These are phyloP conservation scores for Diaporthe amygdali DNA, from an alignment of 2,329 filamentous ascomycete genomes.

Conservation along the genomic window DNA sequence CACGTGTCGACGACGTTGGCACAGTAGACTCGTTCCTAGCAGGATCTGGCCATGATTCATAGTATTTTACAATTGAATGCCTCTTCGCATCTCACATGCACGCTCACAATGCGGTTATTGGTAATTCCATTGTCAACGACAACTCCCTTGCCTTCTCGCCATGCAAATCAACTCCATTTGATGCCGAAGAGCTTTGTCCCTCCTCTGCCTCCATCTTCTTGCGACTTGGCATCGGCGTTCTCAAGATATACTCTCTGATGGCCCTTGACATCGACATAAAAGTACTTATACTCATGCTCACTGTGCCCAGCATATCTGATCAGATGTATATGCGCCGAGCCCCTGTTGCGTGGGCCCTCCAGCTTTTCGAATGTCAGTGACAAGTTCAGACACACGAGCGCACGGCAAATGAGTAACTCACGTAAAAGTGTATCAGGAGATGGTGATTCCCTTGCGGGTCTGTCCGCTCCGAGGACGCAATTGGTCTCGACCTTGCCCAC, in stretches of 20 bases:
- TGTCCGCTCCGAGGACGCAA: constrained; percentile 69
- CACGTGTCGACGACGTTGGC: background rate
- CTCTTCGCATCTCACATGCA: background rate
- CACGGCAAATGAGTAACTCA: constrained; percentile 43
- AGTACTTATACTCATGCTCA: constrained; percentile 79
- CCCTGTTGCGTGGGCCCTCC: constrained; percentile 76
- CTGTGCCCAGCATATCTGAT: constrained; percentile 67
- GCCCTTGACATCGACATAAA: constrained; percentile 81
- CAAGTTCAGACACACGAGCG: constrained; percentile 75
- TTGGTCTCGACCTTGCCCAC: constrained; percentile 73
- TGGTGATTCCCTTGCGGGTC: constrained; percentile 81
- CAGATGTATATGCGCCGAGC: constrained; percentile 80
- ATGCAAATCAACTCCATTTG: constrained; percentile 52
- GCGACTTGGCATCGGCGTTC: constrained; percentile 53
- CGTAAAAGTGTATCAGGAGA: constrained; percentile 83
- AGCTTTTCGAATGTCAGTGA: constrained; percentile 74
- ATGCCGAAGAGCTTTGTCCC: constrained; percentile 65
- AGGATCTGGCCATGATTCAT: background rate
- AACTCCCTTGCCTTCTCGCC: background rate
- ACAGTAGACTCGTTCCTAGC: too few species aligned
- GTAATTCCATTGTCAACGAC: background rate
- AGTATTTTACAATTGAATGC: background rate
- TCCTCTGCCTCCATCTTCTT: constrained; percentile 41
- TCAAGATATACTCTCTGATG: constrained; percentile 70
- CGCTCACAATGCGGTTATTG: background rate